Conservation (phyloP, 108 stramenopile species). For the Stephanodiscus triporus region DNA sequence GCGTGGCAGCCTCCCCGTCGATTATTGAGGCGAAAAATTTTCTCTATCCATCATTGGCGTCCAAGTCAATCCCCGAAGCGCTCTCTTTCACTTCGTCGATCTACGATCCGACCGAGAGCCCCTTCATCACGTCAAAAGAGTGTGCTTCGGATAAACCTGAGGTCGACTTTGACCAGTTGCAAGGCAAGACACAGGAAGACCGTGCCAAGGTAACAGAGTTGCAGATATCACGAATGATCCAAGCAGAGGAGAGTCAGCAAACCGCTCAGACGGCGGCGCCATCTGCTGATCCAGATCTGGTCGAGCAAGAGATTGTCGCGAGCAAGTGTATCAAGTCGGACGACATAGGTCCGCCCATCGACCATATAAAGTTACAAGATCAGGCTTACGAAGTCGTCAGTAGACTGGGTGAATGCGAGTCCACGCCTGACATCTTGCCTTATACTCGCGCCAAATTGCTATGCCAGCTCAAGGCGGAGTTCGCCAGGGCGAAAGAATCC, state of each 20-base stretch:
- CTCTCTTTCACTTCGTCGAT: neutral
- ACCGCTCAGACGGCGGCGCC: neutral
- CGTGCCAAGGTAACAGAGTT: conserved; percentile 29
- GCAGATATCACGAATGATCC: conserved; percentile 15
- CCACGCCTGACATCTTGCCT: neutral
- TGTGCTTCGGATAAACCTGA: neutral
- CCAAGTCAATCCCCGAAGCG: neutral
- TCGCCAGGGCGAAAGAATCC: conserved; percentile 25
- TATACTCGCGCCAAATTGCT: conserved; percentile 12
- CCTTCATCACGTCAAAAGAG: conserved; percentile 8
- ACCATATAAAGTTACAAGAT: neutral
- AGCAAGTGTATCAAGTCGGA: neutral
- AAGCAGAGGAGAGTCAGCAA: conserved; percentile 1
- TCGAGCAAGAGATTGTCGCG: too few species aligned
- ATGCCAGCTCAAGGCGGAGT: conserved; percentile 21
- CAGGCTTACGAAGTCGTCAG: neutral
- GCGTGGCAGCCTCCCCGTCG: neutral
- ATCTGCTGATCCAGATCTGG: neutral
- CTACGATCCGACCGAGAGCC: neutral
- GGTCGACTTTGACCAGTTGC: conserved; percentile 16
- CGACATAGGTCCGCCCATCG: neutral
- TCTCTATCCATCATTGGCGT: too few species aligned
- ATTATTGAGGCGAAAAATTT: neutral
- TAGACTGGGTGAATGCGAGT: neutral
- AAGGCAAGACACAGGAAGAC: conserved; percentile 28